Evolutionary conservation across 75 land plant genomes (phyloP).

Genomic region (Isoetes taiwanensis): DNA sequence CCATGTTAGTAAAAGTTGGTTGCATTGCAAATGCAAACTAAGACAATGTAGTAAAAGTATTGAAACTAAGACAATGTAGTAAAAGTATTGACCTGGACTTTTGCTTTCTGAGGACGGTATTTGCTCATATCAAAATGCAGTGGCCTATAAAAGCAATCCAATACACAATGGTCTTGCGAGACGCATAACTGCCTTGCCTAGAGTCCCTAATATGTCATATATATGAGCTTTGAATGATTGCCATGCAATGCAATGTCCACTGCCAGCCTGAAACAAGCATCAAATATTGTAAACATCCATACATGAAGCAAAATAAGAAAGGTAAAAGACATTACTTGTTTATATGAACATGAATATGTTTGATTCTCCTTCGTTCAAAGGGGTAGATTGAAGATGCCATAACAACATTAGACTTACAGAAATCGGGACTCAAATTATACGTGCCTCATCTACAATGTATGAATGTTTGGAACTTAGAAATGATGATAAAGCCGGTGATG

Average conservation of each 20-base stretch:
- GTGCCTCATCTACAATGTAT: too few species aligned
- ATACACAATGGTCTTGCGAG: neutral
- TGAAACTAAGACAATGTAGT: too few species aligned
- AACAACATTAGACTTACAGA: too few species aligned
- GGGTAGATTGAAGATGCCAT: constrained; percentile 1
- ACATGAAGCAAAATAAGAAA: too few species aligned
- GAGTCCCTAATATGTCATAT: neutral
- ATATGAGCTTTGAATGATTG: constrained; percentile 1
- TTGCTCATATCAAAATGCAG: constrained; percentile 9
- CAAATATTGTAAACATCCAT: too few species aligned
- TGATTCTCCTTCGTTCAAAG: constrained; percentile 1
- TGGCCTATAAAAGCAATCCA: constrained; percentile 3
- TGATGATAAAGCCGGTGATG: too few species aligned
- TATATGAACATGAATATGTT: neutral
- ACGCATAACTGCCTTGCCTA: neutral
- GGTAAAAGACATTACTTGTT: constrained; percentile 1
- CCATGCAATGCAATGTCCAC: constrained; percentile 5
- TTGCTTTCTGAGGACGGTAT: neutral
- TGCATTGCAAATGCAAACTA: too few species aligned
- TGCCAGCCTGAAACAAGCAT: too few species aligned
- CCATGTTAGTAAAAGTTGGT: too few species aligned
- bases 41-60: too few species aligned
- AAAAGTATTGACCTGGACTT: neutral
- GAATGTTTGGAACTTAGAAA: too few species aligned
- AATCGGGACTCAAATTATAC: too few species aligned